These are phyloP conservation scores for Cordyceps fumosorosea DNA, from an alignment of 2,329 filamentous ascomycete species.

Conservation along the genomic window DNA sequence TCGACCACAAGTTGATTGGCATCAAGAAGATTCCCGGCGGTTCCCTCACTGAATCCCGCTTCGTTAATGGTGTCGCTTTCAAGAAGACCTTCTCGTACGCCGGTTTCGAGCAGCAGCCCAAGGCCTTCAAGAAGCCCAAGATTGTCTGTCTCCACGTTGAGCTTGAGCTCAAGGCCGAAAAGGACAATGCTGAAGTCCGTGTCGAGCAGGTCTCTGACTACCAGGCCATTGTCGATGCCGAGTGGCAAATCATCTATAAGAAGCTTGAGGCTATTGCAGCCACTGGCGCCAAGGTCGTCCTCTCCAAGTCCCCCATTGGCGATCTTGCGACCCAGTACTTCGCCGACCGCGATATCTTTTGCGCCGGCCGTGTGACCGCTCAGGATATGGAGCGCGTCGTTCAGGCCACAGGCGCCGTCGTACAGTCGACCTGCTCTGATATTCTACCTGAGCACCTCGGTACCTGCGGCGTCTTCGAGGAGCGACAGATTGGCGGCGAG, in stretches of 20 bases:
- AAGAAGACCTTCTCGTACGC: slow-evolving; percentile 99
- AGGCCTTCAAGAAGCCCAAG: slow-evolving; percentile 88
- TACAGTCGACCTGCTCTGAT: slow-evolving; percentile 95
- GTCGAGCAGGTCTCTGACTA: slow-evolving; percentile 99
- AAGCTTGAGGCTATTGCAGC: slow-evolving; percentile 94
- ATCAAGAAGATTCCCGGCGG: slow-evolving; percentile 98
- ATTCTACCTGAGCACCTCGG: slow-evolving; percentile 85
- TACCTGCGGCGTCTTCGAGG: slow-evolving; percentile 84
- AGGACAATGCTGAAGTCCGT: slow-evolving; percentile 97
- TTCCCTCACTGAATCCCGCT: slow-evolving; percentile 90
- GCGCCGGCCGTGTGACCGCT: slow-evolving; percentile 82
- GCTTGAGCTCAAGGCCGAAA: slow-evolving; percentile 96
- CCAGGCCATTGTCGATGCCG: slow-evolving; percentile 96
- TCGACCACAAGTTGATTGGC: slow-evolving; percentile 96
- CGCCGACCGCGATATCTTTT: slow-evolving; percentile 96
- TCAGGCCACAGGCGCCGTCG: slow-evolving; percentile 83
- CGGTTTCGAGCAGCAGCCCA: slow-evolving; percentile 98
- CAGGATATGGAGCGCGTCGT: slow-evolving; percentile 96
- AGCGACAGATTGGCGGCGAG: slow-evolving; percentile 94
- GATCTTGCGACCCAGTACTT: slow-evolving; percentile 98
- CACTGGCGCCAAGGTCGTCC: slow-evolving; percentile 93
- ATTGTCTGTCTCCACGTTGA: slow-evolving; percentile 98
- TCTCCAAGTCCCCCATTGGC: slow-evolving; percentile 95
- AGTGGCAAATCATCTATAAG: slow-evolving; percentile 99
- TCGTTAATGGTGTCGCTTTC: slow-evolving; percentile 97